Evolutionary conservation across 331 rosid species (phyloP), one percentile per base, ranked within the genome.

Genomic region (Ulmus americana): DNA sequence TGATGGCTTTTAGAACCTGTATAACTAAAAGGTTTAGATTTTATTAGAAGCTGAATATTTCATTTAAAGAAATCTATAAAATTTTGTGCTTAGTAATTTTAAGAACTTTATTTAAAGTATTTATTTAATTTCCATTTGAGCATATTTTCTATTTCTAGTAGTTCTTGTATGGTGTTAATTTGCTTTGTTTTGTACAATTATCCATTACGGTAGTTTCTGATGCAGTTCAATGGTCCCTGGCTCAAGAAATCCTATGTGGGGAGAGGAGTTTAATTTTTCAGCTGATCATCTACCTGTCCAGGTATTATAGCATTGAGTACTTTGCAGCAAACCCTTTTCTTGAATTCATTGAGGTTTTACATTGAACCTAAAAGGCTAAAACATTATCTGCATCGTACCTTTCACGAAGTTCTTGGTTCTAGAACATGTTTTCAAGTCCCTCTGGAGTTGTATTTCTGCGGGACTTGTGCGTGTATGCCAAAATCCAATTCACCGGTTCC

Each of bases 231-330:
- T 92, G 98, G 87, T 92, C 79, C 98, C 98, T 63, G 95, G 98
- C 79, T 92, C 95, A 71, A 89, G 98, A 86, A 92, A 92, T 83
- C 98, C 98, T 59, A 82, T 89, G 98, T 92, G 98, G 98, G 98
- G 97, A 4, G 98, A 92, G 84, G 98, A 87, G 78, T 92, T 92
- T 77, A 84, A 92, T 83, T 92, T 92, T 83, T 79, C 90, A 62
- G 97, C 87, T 57, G 95, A 92, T 60, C 95, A 92, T 82, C 95
- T 92, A 71, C 98, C 98, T 59, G 98, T 85, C 46, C 81, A 89
- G 98, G 98, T 92, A 80, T 67, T 8, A 20, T 54, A 63, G 39
- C 35, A 28, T 13, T 54, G 5, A 53, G 13, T 52, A 16, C 7
- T 54, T 44, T 18, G n/a, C 5, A 39, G 8, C 38, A 20, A 1